Base-by-base conservation (phyloP, 176 grass and related monocot genomes). In the Rhipidocladum racemiflorum region DNA sequence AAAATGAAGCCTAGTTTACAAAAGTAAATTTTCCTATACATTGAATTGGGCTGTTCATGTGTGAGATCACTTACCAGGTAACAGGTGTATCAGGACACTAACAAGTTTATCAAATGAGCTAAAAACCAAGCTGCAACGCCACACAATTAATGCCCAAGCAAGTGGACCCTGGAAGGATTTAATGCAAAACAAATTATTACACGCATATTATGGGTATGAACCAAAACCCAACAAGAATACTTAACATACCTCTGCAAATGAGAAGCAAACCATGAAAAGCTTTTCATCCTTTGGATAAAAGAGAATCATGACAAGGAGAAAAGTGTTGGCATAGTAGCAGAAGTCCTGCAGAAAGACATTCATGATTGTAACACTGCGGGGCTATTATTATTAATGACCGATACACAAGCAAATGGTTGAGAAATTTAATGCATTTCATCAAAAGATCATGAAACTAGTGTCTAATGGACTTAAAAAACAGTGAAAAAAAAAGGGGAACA, bases 251-350 rank as follows among this genome's bases (percentile, higher is more conserved):
- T 98, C 96, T 65, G 96, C 92, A 84, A 98, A 98, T 62, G 96
- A 95, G 85, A 98, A 98, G 91, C 96, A 98, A 77, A 98, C 92
- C 92, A 98, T 98, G 83, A 98, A 98, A 84, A 98, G 85, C 69
- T 95, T 98, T 84, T 98, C 96, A 89, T 98, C 90, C 81, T 98
- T 88, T 35, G 96, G 96, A 88, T 87, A 98, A 75, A 98, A 91
- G 72, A 98, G 96, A 80, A 98, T 90, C 92, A 94, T 91, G 42
- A 93, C 72, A 68, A 98, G n/a, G 73, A 98, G 92, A 68, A 98
- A 86, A 81, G 96, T 95, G 80, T 98, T 98, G 68, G 96, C 96
- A 84, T 98, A 98, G 78, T 98, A 98, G 75, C 96, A 98, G 53
- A 98, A 98, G 28, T 98, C 96, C 92, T 98, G 92, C 57, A 91